phyloP scores from a whole-genome alignment of 345 rosid genomes.

The Syzygium grande region DNA sequence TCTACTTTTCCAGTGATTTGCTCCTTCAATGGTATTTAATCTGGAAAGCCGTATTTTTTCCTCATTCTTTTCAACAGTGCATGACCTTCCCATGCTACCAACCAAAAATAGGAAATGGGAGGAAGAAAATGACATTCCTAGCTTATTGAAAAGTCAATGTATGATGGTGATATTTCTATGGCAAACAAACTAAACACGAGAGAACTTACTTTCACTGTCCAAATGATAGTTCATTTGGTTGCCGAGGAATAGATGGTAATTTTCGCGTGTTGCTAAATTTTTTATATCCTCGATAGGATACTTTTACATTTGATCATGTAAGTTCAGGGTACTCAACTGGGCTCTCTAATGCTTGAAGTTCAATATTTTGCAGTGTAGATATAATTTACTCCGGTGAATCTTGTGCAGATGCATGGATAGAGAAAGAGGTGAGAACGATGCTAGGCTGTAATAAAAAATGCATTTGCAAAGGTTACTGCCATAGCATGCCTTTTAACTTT shows the following conservation, averaged over 20 bases:
- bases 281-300: neutral
- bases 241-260: neutral
- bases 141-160: neutral
- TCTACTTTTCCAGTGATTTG: neutral
- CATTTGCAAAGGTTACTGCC: neutral
- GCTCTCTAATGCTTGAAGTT: conserved; percentile 3
- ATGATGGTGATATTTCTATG: neutral
- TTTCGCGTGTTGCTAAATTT: neutral
- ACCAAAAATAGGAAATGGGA: neutral
- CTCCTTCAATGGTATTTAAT: neutral
- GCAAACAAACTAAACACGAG: neutral
- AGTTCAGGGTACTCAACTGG: neutral
- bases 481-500: neutral
- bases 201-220: neutral
- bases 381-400: conserved; percentile 71
- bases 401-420: conserved; percentile 94
- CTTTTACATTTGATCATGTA: neutral
- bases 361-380: conserved; percentile 56
- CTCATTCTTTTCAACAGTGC: neutral
- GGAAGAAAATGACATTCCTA: neutral
- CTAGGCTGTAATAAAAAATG: neutral
- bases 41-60: neutral
- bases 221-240: neutral
- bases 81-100: neutral
- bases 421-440: conserved; percentile 54